These are phyloP conservation scores for Pythium coloratum DNA, from an alignment of 352 stramenopile genomes.

Conservation along the genomic window DNA sequence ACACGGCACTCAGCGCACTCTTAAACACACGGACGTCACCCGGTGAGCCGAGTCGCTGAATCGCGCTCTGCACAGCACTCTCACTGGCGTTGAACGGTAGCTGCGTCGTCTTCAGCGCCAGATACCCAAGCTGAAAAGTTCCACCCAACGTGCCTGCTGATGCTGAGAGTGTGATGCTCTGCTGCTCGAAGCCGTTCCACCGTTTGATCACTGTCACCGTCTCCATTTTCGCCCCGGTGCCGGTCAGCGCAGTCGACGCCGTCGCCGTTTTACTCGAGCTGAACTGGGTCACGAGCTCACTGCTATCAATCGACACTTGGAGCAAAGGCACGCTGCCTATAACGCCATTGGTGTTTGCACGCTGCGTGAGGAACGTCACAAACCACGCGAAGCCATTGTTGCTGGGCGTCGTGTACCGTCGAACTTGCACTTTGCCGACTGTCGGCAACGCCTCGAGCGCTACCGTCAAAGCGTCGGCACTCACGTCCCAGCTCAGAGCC, in stretches of 20 bases:
- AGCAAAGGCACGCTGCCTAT: slow-evolving; percentile 61
- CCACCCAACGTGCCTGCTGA: slow-evolving; percentile 72
- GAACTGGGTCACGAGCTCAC: slow-evolving; percentile 59
- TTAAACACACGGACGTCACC: slow-evolving; percentile 64
- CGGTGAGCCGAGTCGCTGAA: slow-evolving; percentile 48
- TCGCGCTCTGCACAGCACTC: slow-evolving; percentile 40
- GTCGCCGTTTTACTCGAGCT: slow-evolving; percentile 39
- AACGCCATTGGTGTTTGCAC: slow-evolving; percentile 44
- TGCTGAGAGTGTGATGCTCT: slow-evolving; percentile 79
- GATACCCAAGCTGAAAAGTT: slow-evolving; percentile 85
- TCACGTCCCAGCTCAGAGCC: slow-evolving; percentile 71
- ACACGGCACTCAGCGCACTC: slow-evolving; percentile 33
- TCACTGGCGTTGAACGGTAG: slow-evolving; percentile 75
- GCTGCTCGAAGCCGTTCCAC: slow-evolving; percentile 92
- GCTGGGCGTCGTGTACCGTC: slow-evolving; percentile 49
- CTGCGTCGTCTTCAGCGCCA: slow-evolving; percentile 72
- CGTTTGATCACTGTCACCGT: slow-evolving; percentile 80
- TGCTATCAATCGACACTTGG: slow-evolving; percentile 69
- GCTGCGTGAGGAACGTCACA: slow-evolving; percentile 68
- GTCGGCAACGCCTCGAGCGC: slow-evolving; percentile 82
- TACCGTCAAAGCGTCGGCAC: slow-evolving; percentile 72
- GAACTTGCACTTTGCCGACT: slow-evolving; percentile 79
- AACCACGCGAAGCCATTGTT: slow-evolving; percentile 85
- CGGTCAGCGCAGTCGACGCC: slow-evolving; percentile 49
- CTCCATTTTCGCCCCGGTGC: slow-evolving; percentile 74